Percentiles rank a stretch among this genome's conserved stretches.
phyloP scores from a whole-genome alignment of 441 rosid genomes.

The Populus hybrid region DNA sequence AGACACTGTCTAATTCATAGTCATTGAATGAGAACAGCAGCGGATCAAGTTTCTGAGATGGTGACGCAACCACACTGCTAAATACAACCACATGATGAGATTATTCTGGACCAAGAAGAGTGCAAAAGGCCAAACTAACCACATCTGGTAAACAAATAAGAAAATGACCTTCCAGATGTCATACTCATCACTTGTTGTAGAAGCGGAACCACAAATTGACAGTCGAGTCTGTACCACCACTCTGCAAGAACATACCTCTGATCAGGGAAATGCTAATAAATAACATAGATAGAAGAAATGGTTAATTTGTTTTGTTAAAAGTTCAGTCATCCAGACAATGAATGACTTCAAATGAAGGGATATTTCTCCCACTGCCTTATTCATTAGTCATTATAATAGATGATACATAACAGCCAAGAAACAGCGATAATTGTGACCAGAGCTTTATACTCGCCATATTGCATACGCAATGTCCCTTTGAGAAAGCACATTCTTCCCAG shows the following conservation, averaged over 20 bases:
- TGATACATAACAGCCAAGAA: neutral
- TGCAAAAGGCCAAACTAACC: slow-evolving; percentile 5
- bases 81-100: slow-evolving; percentile 7
- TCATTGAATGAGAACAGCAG: slow-evolving; percentile 72
- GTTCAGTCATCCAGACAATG: neutral
- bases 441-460: neutral
- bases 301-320: neutral
- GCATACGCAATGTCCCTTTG: neutral
- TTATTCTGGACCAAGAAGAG: slow-evolving; percentile 9
- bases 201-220: slow-evolving; percentile 84
- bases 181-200: slow-evolving; percentile 42
- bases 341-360: slow-evolving; percentile 9
- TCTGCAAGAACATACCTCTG: slow-evolving; percentile 45
- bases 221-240: slow-evolving; percentile 86
- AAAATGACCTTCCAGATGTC: slow-evolving; percentile 45
- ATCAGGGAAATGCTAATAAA: slow-evolving; percentile 18
- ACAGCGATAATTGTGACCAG: neutral
- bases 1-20: slow-evolving; percentile 88
- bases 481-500: neutral
- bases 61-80: slow-evolving; percentile 50
- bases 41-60: slow-evolving; percentile 41
- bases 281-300: neutral
- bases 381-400: neutral
- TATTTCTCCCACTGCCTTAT: neutral
- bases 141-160: neutral